Percentiles rank a stretch among this genome's conserved stretches.
Conservation (phyloP, 2,329 filamentous ascomycete species). For the Huntiella savannae region DNA sequence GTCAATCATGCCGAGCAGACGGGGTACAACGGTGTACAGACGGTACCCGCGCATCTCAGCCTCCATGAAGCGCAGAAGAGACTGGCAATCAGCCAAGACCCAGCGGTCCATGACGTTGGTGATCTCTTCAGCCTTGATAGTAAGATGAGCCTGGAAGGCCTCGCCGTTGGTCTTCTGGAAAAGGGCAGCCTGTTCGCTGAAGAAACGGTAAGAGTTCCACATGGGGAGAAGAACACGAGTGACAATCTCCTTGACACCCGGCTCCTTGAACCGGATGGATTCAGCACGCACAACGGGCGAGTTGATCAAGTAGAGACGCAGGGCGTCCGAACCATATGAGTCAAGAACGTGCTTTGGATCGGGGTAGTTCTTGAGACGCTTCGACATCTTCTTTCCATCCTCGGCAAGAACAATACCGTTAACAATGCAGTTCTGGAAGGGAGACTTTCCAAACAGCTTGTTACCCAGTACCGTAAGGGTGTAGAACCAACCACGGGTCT, state of each 20-base stretch:
- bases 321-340: slow-evolving; percentile 15
- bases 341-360: slow-evolving; percentile 14
- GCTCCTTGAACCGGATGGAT: slow-evolving; percentile 15
- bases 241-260: slow-evolving; percentile 15
- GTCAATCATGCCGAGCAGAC: slow-evolving; percentile 58
- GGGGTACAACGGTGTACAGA: slow-evolving; percentile 67
- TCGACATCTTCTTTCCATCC: slow-evolving; percentile 17
- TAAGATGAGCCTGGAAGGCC: slow-evolving; percentile 12
- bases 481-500: slow-evolving; percentile 17
- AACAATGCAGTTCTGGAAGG: slow-evolving; percentile 16
- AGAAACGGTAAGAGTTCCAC: slow-evolving; percentile 17
- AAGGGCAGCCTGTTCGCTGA: slow-evolving; percentile 14
- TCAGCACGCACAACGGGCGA: slow-evolving; percentile 16
- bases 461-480: slow-evolving; percentile 15
- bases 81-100: slow-evolving; percentile 87
- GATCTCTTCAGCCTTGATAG: slow-evolving; percentile 11
- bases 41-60: slow-evolving; percentile 70
- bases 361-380: slow-evolving; percentile 16
- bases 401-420: slow-evolving; percentile 16
- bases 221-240: slow-evolving; percentile 15
- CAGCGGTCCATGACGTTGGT: slow-evolving; percentile 69
- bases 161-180: slow-evolving; percentile 14
- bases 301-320: slow-evolving; percentile 16
- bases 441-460: slow-evolving; percentile 15
- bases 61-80: slow-evolving; percentile 77